Base-by-base conservation (phyloP, 2,329 filamentous ascomycete genomes). In the Xylariaceae sp. region DNA sequence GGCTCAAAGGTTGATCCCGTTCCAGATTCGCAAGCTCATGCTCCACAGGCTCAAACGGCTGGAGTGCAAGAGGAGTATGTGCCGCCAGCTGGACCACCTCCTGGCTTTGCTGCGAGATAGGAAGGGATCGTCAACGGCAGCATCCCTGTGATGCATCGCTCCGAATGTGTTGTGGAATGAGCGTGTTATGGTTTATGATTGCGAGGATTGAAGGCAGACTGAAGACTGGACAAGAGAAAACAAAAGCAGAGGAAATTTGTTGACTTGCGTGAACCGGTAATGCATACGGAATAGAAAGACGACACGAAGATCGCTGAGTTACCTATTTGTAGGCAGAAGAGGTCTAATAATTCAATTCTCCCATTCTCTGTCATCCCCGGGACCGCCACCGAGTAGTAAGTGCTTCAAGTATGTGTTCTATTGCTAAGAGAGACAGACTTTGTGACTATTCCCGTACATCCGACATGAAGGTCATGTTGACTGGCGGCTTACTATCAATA, bases 1-100 rank as follows among this genome's bases (percentile, higher is more conserved):
- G 76, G 73, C 17, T 76, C 77, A 56, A 86, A 87, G 74, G 70
- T 80, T 55, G 81, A 84, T 60, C 80, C 81, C 13, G 74, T 73
- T 23, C 82, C 84, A 72, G 75, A 56, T 59, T 37, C 50, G 34
- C 50, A 47, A 9, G 55, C n/a, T 6, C 48, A 35, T 35, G 50
- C 30, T 6, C 23, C 50, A 39, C 50, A 47, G 13, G 55, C n/a
- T 6, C 48, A 35, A 34, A 45, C 30, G 4, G 13, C 56, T 42
- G 17, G 11, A 15, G 17, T 34, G 23, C 10, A 42, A 10, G 67
- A 74, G 17, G 71, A 73, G 10, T 79, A 75, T 42, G 37, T 7
- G 37, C 37, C 37, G 37, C 37, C 37, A 5, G 62, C 75, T 3
- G 81, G 81, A 45, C 80, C 81, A 23, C 81, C 81, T 8, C 78